phyloP scores from a whole-genome alignment of 2,329 filamentous ascomycete genomes.

The Fusarium liriodendri region DNA sequence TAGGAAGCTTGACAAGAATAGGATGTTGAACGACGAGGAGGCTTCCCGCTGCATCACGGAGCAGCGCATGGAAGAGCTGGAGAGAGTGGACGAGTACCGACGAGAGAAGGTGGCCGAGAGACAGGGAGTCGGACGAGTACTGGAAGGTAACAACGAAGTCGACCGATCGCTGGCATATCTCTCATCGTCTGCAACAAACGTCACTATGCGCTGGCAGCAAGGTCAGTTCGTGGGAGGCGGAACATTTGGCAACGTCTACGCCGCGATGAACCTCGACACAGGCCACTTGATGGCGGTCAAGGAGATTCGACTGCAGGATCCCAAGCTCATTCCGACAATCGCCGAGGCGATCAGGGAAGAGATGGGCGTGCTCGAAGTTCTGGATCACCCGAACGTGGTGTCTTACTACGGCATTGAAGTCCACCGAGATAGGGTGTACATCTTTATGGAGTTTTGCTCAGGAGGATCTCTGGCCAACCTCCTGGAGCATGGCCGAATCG shows the following conservation, averaged over 20 bases:
- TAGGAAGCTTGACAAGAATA: constrained; percentile 81
- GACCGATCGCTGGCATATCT: constrained; percentile 94
- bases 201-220: constrained; percentile 97
- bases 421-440: constrained; percentile 98
- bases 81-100: constrained; percentile 80
- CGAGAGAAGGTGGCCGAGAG: constrained; percentile 85
- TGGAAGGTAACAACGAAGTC: constrained; percentile 95
- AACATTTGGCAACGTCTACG: constrained; percentile 97
- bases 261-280: constrained; percentile 95
- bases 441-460: constrained; percentile 99
- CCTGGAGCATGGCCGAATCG: constrained; percentile 94
- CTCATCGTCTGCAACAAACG: constrained; percentile 93
- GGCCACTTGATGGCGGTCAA: constrained; percentile 98
- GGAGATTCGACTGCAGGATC: constrained; percentile 96
- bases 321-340: constrained; percentile 93
- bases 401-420: constrained; percentile 99
- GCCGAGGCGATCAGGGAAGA: constrained; percentile 95
- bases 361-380: constrained; percentile 94
- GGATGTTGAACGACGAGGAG: constrained; percentile 83
- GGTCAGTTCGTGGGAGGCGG: constrained; percentile 98
- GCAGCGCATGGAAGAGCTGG: constrained; percentile 78
- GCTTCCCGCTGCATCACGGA: constrained; percentile 79
- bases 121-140: constrained; percentile 86
- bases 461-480: constrained; percentile 91
- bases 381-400: constrained; percentile 97